phyloP scores from a whole-genome alignment of 1,284 basidiomycete genomes.

The Thelephora terrestris region DNA sequence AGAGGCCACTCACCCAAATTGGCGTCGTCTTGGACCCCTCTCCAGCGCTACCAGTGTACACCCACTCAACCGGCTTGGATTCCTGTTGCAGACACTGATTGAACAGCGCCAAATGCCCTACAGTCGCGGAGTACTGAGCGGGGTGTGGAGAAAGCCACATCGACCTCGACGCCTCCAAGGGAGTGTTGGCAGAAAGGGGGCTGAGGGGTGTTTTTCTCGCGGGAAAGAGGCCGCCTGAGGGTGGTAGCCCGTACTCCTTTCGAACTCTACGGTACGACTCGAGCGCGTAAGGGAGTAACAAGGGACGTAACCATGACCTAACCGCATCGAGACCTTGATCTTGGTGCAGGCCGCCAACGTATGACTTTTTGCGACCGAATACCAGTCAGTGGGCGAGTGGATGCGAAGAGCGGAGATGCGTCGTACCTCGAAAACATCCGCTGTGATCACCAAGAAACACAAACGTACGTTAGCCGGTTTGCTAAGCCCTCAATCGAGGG shows the following conservation, averaged over 20 bases:
- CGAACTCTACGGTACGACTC: constrained; percentile 55
- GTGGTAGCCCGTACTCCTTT: constrained; percentile 48
- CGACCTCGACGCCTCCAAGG: constrained; percentile 2
- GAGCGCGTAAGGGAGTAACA: constrained; percentile 51
- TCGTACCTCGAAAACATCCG: constrained; percentile 65
- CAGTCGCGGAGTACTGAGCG: constrained; percentile 19
- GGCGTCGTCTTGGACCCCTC: constrained; percentile 50
- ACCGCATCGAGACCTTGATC: constrained; percentile 53
- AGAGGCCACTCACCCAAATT: constrained; percentile 39
- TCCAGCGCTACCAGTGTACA: constrained; percentile 38
- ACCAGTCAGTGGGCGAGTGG: background rate
- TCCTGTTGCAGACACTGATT: constrained; percentile 61
- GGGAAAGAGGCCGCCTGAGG: constrained; percentile 4
- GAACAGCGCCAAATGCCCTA: constrained; percentile 64
- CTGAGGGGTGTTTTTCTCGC: background rate
- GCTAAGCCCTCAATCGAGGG: background rate
- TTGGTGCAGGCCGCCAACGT: constrained; percentile 60
- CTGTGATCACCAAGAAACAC: constrained; percentile 24
- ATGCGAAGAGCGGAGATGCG: background rate
- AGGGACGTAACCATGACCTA: constrained; percentile 44
- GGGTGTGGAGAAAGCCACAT: constrained; percentile 19
- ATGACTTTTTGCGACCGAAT: constrained; percentile 38
- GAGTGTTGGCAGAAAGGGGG: constrained; percentile 11
- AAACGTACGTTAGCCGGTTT: constrained; percentile 2
- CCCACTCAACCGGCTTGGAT: constrained; percentile 54